Conservation (phyloP, 2,329 filamentous ascomycete genomes). For the Saccharata proteae region DNA sequence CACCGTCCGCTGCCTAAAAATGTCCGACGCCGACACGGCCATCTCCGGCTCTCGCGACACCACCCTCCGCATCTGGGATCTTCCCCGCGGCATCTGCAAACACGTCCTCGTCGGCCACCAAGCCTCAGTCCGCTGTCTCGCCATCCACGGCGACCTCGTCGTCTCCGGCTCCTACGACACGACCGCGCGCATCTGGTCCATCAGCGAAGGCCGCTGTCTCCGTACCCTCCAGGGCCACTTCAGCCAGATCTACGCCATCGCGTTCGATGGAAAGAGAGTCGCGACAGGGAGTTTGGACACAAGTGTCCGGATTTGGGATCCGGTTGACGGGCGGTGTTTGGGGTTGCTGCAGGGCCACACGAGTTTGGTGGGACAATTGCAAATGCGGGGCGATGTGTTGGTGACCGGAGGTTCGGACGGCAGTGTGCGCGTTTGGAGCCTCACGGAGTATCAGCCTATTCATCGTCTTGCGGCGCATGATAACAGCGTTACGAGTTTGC, state of each 20-base stretch:
- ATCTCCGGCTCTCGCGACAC: constrained; percentile 96
- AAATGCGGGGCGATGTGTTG: constrained; percentile 87
- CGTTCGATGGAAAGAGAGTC: constrained; percentile 86
- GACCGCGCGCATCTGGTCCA: constrained; percentile 94
- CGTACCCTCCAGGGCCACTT: constrained; percentile 89
- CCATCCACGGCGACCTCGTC: constrained; percentile 91
- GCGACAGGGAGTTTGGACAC: constrained; percentile 95
- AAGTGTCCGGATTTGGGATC: constrained; percentile 94
- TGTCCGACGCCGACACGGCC: constrained; percentile 86
- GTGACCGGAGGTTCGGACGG: constrained; percentile 95
- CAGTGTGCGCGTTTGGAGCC: constrained; percentile 89
- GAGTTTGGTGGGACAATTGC: constrained; percentile 87
- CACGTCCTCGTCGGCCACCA: constrained; percentile 92
- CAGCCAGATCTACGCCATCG: constrained; percentile 97
- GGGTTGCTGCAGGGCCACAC: constrained; percentile 95
- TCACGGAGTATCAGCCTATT: constrained; percentile 81
- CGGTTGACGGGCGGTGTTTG: constrained; percentile 63
- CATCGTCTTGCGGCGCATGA: constrained; percentile 93
- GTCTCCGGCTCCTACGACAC: constrained; percentile 99
- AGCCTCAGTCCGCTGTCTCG: constrained; percentile 86
- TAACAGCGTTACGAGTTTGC: constrained; percentile 93
- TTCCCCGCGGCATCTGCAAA: constrained; percentile 73
- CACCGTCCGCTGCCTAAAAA: constrained; percentile 92
- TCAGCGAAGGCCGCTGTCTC: constrained; percentile 85
- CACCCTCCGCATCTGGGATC: constrained; percentile 89